Evolutionary conservation across 768 basidiomycete species (phyloP).

Genomic region (Hygrophoropsis aurantiaca): DNA sequence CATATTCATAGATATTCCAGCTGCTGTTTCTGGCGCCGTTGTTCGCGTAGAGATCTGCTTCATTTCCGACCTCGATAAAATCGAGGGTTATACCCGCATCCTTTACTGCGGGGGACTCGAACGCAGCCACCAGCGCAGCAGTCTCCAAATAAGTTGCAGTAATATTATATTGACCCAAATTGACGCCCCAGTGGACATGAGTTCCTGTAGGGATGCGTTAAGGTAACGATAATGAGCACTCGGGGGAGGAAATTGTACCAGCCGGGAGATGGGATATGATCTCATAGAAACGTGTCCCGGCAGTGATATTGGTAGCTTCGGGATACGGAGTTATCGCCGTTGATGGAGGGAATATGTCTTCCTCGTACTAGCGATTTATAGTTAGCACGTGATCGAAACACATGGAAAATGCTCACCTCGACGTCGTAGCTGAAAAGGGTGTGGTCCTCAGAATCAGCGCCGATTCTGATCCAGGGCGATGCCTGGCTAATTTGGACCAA

Average conservation of each 20-base stretch:
- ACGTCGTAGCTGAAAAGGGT: constrained; percentile 53
- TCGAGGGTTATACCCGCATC: constrained; percentile 47
- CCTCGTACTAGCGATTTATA: constrained; percentile 36
- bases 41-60: constrained; percentile 53
- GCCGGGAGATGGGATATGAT: constrained; percentile 51
- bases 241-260: constrained; percentile 29
- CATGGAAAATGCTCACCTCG: constrained; percentile 31
- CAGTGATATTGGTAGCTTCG: constrained; percentile 59
- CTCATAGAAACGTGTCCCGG: constrained; percentile 57
- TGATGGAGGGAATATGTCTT: constrained; percentile 49
- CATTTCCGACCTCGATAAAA: constrained; percentile 63
- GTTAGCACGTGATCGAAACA: neutral
- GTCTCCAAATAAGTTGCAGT: constrained; percentile 50
- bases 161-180: constrained; percentile 55
- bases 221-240: neutral
- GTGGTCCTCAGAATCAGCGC: constrained; percentile 57
- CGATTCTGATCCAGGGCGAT: constrained; percentile 59
- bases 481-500: constrained; percentile 49
- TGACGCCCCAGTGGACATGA: constrained; percentile 66
- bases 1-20: constrained; percentile 46
- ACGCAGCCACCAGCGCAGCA: constrained; percentile 47
- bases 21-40: constrained; percentile 41
- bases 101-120: constrained; percentile 39
- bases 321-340: constrained; percentile 59
- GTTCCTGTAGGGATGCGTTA: constrained; percentile 49